phyloP scores from a whole-genome alignment of 1,139 yeast genomes.

The Geotrichum carabidarum region DNA sequence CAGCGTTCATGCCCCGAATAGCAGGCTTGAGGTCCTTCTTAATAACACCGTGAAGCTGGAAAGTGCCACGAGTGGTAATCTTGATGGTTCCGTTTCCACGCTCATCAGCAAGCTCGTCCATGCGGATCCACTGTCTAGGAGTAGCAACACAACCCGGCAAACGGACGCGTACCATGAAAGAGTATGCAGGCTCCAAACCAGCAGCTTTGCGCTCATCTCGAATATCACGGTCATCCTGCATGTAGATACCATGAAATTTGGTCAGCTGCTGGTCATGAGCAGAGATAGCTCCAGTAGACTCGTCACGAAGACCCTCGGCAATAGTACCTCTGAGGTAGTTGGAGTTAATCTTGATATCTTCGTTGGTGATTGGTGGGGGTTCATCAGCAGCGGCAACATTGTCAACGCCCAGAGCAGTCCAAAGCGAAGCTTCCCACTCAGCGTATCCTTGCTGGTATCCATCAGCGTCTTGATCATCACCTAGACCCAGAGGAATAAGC shows the following conservation, averaged over 20 bases:
- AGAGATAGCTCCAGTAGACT: constrained; percentile 83
- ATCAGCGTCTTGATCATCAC: constrained; percentile 97
- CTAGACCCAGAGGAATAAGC: constrained; percentile 72
- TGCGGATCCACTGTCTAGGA: constrained; percentile 80
- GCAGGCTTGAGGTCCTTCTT: constrained; percentile 87
- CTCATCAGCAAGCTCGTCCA: constrained; percentile 75
- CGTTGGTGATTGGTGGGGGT: constrained; percentile 93
- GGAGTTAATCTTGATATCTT: constrained; percentile 86
- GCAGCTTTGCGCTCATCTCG: constrained; percentile 88
- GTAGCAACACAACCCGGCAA: constrained; percentile 90
- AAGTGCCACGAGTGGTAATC: constrained; percentile 94
- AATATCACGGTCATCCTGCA: constrained; percentile 97
- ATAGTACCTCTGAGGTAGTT: constrained; percentile 90
- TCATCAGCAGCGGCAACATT: constrained; percentile 81
- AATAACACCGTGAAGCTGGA: constrained; percentile 92
- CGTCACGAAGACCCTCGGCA: constrained; percentile 76
- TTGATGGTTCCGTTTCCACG: constrained; percentile 93
- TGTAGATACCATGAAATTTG: constrained; percentile 95
- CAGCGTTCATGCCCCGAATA: constrained; percentile 87
- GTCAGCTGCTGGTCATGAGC: constrained; percentile 94
- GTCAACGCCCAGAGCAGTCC: constrained; percentile 89
- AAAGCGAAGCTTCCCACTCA: constrained; percentile 77
- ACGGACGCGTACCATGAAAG: constrained; percentile 95
- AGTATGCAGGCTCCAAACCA: constrained; percentile 91
- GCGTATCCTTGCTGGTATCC: constrained; percentile 87